These are phyloP conservation scores for Taiozyma onychis DNA, from an alignment of 1,139 yeast species.

Conservation along the genomic window DNA sequence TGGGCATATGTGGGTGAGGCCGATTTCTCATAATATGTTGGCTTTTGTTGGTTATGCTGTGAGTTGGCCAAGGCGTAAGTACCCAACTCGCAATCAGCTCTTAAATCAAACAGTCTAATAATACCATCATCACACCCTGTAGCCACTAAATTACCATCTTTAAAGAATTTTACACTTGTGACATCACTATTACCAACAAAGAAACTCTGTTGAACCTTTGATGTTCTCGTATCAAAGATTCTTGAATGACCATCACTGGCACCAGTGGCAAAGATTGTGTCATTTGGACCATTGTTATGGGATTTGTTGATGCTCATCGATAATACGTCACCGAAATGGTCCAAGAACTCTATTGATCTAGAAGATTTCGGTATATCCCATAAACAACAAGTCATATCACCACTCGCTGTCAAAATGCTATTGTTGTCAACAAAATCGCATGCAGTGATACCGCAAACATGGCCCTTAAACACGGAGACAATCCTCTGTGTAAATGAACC, in stretches of 20 bases:
- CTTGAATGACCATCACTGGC: conserved; percentile 70
- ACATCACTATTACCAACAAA: conserved; percentile 62
- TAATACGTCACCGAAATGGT: conserved; percentile 79
- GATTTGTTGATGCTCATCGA: conserved; percentile 35
- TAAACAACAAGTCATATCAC: conserved; percentile 73
- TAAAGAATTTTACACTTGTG: conserved; percentile 59
- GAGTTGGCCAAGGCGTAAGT: conserved; percentile 39
- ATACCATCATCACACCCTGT: conserved; percentile 80
- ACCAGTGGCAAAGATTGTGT: conserved; percentile 54
- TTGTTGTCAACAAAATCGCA: conserved; percentile 57
- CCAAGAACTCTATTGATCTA: conserved; percentile 52
- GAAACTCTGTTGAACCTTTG: conserved; percentile 53
- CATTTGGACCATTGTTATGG: conserved; percentile 11
- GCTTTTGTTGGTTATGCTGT: conserved; percentile 6
- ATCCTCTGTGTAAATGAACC: conserved; percentile 38
- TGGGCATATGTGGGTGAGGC: conserved; percentile 6
- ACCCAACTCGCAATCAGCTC: conserved; percentile 70
- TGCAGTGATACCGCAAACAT: conserved; percentile 76
- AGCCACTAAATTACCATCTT: conserved; percentile 62
- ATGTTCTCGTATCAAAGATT: conserved; percentile 62
- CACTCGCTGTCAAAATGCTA: conserved; percentile 66
- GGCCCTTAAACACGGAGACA: conserved; percentile 62
- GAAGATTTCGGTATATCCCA: conserved; percentile 75
- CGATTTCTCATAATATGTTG: conserved; percentile 5
- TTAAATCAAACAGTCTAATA: conserved; percentile 65